Conservation (phyloP, 306 rosid genomes). For the Begonia masoniana region DNA sequence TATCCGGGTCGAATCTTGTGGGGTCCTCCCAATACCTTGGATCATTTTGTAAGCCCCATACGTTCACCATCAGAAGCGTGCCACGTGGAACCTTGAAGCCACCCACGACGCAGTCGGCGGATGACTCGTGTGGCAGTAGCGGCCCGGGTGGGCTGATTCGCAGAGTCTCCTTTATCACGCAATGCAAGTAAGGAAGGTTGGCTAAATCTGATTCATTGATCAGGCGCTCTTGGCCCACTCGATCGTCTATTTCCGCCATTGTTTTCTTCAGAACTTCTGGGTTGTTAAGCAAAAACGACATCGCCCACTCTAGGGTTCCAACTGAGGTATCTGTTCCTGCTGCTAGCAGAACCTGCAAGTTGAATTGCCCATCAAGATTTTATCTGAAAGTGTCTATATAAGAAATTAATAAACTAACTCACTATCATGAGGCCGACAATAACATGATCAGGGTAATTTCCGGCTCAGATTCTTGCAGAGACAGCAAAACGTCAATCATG, state of each 20-base stretch:
- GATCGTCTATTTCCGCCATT: constrained; percentile 3
- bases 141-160: constrained; percentile 24
- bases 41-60: constrained; percentile 32
- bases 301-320: constrained; percentile 27
- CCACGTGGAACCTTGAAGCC: constrained; percentile 26
- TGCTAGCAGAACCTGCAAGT: constrained; percentile 8
- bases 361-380: too few species aligned
- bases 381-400: too few species aligned
- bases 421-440: constrained; percentile 13
- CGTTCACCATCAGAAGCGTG: constrained; percentile 24
- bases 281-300: constrained; percentile 24
- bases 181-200: constrained; percentile 15
- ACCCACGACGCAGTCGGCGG: constrained; percentile 15
- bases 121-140: constrained; percentile 19
- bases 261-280: constrained; percentile 14
- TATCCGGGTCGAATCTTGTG: constrained; percentile 18
- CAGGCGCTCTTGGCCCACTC: constrained; percentile 9
- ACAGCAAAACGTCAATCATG: constrained; percentile 7
- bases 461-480: constrained; percentile 10
- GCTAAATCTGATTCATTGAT: constrained; percentile 22
- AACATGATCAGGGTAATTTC: constrained; percentile 4
- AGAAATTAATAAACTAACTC: neutral
- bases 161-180: constrained; percentile 23
- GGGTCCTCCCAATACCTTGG: constrained; percentile 21
- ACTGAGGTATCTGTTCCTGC: constrained; percentile 26